Conservation (phyloP, 345 rosid species). For the Limnanthes douglasii region DNA sequence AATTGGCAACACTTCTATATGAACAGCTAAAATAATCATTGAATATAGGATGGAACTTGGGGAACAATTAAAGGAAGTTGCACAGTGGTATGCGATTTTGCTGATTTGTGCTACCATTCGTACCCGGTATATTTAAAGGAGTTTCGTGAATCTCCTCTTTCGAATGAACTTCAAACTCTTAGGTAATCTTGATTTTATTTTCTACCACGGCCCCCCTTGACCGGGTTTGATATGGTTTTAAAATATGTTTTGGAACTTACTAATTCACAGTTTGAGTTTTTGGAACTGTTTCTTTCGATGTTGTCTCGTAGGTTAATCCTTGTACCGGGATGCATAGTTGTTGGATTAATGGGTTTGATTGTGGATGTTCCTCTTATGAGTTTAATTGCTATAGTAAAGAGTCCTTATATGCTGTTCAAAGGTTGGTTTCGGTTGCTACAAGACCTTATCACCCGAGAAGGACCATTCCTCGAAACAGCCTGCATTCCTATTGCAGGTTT, state of each 20-base stretch:
- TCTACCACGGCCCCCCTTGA: no score
- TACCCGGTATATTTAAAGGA: constrained; percentile 52
- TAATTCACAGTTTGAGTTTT: constrained; percentile 1
- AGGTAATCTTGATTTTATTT: constrained; percentile 24
- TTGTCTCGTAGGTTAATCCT: constrained; percentile 39
- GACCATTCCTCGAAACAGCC: constrained; percentile 74
- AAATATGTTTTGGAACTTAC: not conserved
- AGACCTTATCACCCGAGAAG: constrained; percentile 59
- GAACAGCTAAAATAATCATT: no score
- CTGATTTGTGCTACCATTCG: constrained; percentile 61
- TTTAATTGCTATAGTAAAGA: constrained; percentile 46
- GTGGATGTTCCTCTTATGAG: constrained; percentile 64
- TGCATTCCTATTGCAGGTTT: constrained; percentile 72
- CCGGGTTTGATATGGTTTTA: no score
- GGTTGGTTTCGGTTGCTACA: constrained; percentile 64
- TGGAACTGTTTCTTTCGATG: constrained; percentile 1
- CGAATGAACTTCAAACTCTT: constrained; percentile 40
- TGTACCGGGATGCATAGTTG: constrained; percentile 59
- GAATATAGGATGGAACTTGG: constrained; percentile 89
- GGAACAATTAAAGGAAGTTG: constrained; percentile 68
- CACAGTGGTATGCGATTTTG: constrained; percentile 57
- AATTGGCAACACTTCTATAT: not conserved
- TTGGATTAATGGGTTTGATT: constrained; percentile 45
- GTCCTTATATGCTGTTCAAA: constrained; percentile 59
- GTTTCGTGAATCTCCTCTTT: constrained; percentile 31